Conservation (phyloP, 2,329 filamentous ascomycete genomes). For the Diaporthe humulicola region DNA sequence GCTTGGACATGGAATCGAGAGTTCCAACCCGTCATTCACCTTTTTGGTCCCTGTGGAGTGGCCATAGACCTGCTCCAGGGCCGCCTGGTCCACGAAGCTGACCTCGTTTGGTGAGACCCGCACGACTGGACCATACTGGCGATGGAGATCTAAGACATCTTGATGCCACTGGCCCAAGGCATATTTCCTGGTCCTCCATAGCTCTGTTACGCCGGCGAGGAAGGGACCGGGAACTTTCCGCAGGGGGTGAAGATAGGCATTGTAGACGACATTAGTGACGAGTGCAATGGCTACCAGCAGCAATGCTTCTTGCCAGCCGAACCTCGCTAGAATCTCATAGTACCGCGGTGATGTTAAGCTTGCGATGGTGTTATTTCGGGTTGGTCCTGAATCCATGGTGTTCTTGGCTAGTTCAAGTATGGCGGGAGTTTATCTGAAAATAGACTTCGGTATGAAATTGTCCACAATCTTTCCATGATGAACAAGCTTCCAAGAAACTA, state of each 20-base stretch:
- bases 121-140: neutral
- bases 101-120: neutral
- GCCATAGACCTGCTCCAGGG: constrained; percentile 2
- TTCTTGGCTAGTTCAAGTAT: too few relatives aligned
- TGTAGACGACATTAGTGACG: constrained; percentile 4
- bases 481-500: neutral
- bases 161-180: neutral
- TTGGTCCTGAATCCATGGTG: neutral
- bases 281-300: neutral
- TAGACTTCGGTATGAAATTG: neutral
- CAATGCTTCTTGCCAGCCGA: neutral
- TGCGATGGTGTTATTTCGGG: neutral
- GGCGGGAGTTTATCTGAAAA: neutral
- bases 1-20: accelerated
- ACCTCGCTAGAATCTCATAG: neutral
- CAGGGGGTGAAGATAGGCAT: neutral
- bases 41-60: constrained; percentile 51
- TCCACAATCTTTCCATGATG: neutral
- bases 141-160: constrained; percentile 4
- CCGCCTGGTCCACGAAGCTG: constrained; percentile 7
- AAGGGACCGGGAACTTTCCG: neutral
- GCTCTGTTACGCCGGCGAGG: neutral
- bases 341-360: neutral
- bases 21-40: neutral
- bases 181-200: constrained; percentile 4